These are phyloP conservation scores for Pisolithus thermaeus DNA, from an alignment of 1,284 basidiomycete species.

Conservation along the genomic window DNA sequence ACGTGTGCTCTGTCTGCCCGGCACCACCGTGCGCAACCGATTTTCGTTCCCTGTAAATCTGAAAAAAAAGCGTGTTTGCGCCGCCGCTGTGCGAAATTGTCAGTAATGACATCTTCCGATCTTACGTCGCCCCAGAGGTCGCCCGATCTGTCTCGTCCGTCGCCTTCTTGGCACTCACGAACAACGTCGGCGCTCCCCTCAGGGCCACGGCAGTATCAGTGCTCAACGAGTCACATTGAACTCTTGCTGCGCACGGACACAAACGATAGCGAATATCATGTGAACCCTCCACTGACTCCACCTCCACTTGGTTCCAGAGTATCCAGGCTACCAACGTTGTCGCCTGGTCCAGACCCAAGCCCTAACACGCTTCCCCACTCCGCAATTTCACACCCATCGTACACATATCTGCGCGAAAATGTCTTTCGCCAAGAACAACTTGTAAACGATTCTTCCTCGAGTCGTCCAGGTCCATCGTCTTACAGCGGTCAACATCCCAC, in stretches of 20 bases:
- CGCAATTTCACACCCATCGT: conserved; percentile 35
- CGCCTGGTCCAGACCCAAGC: conserved; percentile 24
- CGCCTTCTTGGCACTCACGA: conserved; percentile 20
- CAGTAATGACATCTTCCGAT: conserved; percentile 8
- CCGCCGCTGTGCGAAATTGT: conserved; percentile 9
- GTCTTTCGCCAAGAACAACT: conserved; percentile 17
- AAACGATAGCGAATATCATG: conserved; percentile 17
- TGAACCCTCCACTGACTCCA: conserved; percentile 30
- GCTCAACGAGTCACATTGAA: conserved; percentile 18
- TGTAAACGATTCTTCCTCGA: conserved; percentile 31
- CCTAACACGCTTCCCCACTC: conserved; percentile 28
- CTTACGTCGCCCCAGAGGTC: conserved; percentile 20
- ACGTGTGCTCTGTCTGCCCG: conserved; percentile 23
- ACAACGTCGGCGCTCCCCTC: conserved; percentile 26
- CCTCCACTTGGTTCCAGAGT: conserved; percentile 38
- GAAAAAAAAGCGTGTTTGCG: conserved; percentile 18
- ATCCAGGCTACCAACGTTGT: conserved; percentile 36
- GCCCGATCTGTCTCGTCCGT: conserved; percentile 30
- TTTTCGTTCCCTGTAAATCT: conserved; percentile 24
- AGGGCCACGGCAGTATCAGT: conserved; percentile 17
- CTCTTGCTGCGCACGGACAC: conserved; percentile 14
- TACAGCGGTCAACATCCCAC: conserved; percentile 25
- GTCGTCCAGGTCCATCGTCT: conserved; percentile 27
- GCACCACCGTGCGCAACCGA: conserved; percentile 16
- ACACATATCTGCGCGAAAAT: conserved; percentile 31